These are phyloP conservation scores for Anthostomella pinea DNA, from an alignment of 2,329 filamentous ascomycete genomes.

Conservation along the genomic window DNA sequence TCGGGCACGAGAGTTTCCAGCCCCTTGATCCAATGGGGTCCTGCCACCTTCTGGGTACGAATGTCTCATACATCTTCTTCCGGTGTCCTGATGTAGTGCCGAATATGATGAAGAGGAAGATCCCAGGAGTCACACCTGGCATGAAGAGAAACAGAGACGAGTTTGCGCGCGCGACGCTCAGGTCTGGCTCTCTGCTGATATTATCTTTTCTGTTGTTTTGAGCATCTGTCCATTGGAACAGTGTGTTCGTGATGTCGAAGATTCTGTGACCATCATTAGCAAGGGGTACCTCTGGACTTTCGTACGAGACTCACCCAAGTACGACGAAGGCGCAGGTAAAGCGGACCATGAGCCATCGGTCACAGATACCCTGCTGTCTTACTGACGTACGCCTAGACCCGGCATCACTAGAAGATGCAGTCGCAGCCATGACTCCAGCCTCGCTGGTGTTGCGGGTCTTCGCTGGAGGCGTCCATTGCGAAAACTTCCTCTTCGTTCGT, in stretches of 20 bases:
- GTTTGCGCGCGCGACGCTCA: constrained; percentile 12
- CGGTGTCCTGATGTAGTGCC: constrained; percentile 17
- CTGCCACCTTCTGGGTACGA: constrained; percentile 7
- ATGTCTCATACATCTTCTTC: constrained; percentile 10
- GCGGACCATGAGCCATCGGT: constrained; percentile 28
- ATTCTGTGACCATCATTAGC: constrained; percentile 9
- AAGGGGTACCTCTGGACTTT: neutral
- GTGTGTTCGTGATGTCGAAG: constrained; percentile 27
- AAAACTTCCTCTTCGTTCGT: constrained; percentile 20
- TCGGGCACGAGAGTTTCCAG: neutral
- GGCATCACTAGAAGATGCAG: neutral
- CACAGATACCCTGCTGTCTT: constrained; percentile 19
- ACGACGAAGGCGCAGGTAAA: constrained; percentile 26
- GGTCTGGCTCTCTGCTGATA: constrained; percentile 7
- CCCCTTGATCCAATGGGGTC: neutral
- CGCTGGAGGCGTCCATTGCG: constrained; percentile 19
- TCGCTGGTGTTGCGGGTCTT: constrained; percentile 1
- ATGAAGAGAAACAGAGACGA: constrained; percentile 13
- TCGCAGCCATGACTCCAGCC: neutral
- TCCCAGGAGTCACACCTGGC: constrained; percentile 15
- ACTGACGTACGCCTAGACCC: neutral
- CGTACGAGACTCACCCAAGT: constrained; percentile 15
- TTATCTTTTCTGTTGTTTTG: constrained; percentile 16
- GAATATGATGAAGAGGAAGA: constrained; percentile 18
- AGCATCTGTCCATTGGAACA: constrained; percentile 25